A percentile compares a stretch with the other conserved stretches of the same genome.
phyloP scores from a whole-genome alignment of 768 basidiomycete species.

The Dacryopinax primogenitus region DNA sequence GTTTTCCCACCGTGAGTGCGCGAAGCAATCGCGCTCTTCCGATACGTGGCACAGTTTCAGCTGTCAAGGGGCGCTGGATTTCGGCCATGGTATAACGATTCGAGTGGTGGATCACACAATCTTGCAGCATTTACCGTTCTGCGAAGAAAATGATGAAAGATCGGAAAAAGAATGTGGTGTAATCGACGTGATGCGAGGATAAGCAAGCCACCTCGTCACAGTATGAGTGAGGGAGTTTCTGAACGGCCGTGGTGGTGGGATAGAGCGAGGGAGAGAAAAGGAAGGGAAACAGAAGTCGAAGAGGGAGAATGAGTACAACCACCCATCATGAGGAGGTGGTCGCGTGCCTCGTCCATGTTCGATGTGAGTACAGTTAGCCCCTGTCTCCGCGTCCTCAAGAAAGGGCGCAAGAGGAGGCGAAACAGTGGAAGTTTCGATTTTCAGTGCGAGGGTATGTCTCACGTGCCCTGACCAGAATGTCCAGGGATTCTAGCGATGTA shows the following conservation, averaged over 20 bases:
- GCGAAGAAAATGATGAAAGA: neutral
- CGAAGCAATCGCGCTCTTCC: neutral
- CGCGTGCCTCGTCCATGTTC: neutral
- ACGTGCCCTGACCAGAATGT: neutral
- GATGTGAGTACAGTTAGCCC: neutral
- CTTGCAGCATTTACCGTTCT: too few species aligned
- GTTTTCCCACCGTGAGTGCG: neutral
- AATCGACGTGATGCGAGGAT: neutral
- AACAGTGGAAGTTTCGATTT: constrained; percentile 8
- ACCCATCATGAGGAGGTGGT: neutral
- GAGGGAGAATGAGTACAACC: neutral
- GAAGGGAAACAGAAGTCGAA: too few species aligned
- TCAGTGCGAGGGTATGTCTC: neutral
- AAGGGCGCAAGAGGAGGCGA: neutral
- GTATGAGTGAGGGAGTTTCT: neutral
- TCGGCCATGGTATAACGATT: neutral
- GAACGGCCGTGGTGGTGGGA: neutral
- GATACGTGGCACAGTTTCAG: neutral
- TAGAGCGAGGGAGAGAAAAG: neutral
- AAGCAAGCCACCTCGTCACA: constrained; percentile 7
- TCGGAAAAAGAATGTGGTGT: neutral
- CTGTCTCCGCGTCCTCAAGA: neutral
- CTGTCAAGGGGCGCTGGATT: neutral
- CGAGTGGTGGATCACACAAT: too few species aligned
- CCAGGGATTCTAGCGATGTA: constrained; percentile 6